Conservation (phyloP, 2,329 filamentous ascomycete genomes). For the Westerdykella ornata region DNA sequence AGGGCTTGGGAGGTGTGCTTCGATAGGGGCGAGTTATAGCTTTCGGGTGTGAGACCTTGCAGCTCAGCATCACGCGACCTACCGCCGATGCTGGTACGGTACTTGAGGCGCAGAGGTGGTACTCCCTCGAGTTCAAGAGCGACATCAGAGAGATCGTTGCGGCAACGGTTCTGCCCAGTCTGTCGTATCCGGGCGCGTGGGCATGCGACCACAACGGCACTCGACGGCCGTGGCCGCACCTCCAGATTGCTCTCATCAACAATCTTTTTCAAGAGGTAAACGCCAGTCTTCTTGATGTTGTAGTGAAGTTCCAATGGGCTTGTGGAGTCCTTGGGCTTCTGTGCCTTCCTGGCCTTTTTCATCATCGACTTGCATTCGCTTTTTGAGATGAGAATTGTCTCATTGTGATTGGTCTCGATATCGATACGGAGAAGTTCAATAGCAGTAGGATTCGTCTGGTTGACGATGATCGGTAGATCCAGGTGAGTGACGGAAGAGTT, state of each 20-base stretch:
- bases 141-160: slow-evolving; percentile 80
- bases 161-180: slow-evolving; percentile 64
- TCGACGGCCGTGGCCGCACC: slow-evolving; percentile 67
- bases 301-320: slow-evolving; percentile 64
- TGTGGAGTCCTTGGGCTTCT: slow-evolving; percentile 44
- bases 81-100: slow-evolving; percentile 79
- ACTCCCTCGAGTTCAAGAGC: slow-evolving; percentile 79
- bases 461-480: slow-evolving; percentile 79
- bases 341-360: slow-evolving; percentile 58
- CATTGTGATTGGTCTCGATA: slow-evolving; percentile 70
- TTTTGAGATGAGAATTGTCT: slow-evolving; percentile 67
- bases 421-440: slow-evolving; percentile 87
- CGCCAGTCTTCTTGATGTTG: slow-evolving; percentile 73
- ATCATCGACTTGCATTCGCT: slow-evolving; percentile 70
- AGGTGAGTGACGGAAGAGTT: slow-evolving; percentile 55
- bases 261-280: slow-evolving; percentile 79
- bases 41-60: slow-evolving; percentile 88
- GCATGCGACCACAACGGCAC: slow-evolving; percentile 79
- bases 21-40: slow-evolving; percentile 70
- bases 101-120: slow-evolving; percentile 85
- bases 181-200: slow-evolving; percentile 69
- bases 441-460: slow-evolving; percentile 80
- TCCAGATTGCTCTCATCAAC: slow-evolving; percentile 92
- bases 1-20: slow-evolving; percentile 53
- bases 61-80: slow-evolving; percentile 73